A percentile compares a stretch with the other conserved stretches of the same genome.
These are phyloP conservation scores for Stagonosporopsis rhizophila DNA, from an alignment of 2,329 filamentous ascomycete species.

Conservation along the genomic window DNA sequence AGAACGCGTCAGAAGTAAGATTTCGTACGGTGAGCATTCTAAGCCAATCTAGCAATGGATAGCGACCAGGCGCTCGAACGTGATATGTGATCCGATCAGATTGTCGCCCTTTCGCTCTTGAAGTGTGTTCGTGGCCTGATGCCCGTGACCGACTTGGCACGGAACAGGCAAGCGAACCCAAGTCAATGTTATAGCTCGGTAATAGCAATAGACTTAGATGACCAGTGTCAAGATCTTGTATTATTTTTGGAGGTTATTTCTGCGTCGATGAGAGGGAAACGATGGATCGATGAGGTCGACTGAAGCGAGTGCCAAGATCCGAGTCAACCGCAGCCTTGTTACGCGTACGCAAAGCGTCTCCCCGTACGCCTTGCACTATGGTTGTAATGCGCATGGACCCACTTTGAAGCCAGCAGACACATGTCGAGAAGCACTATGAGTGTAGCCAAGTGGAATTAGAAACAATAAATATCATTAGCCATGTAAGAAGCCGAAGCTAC, in stretches of 20 bases:
- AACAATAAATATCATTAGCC: slow-evolving; percentile 13
- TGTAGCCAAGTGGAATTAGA: neutral
- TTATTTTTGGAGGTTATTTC: neutral
- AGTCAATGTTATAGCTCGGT: neutral
- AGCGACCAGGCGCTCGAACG: neutral
- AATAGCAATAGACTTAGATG: neutral
- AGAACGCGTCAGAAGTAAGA: slow-evolving; percentile 74
- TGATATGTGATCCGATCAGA: neutral
- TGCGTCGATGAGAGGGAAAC: neutral
- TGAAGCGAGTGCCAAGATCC: slow-evolving; percentile 12
- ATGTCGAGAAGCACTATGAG: neutral
- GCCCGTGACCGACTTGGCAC: neutral
- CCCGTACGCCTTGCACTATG: too few relatives aligned
- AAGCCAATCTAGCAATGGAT: neutral
- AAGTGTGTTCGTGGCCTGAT: neutral
- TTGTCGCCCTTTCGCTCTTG: neutral
- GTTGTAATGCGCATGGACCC: neutral
- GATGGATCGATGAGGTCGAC: neutral
- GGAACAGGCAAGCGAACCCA: neutral
- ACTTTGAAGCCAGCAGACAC: neutral
- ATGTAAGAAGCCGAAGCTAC: slow-evolving; percentile 4
- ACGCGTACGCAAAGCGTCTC: neutral
- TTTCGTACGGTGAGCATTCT: slow-evolving; percentile 75
- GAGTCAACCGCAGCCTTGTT: neutral
- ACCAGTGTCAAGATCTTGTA: neutral